Conservation (phyloP, 768 basidiomycete genomes). For the Mrakia hoshinonis region DNA sequence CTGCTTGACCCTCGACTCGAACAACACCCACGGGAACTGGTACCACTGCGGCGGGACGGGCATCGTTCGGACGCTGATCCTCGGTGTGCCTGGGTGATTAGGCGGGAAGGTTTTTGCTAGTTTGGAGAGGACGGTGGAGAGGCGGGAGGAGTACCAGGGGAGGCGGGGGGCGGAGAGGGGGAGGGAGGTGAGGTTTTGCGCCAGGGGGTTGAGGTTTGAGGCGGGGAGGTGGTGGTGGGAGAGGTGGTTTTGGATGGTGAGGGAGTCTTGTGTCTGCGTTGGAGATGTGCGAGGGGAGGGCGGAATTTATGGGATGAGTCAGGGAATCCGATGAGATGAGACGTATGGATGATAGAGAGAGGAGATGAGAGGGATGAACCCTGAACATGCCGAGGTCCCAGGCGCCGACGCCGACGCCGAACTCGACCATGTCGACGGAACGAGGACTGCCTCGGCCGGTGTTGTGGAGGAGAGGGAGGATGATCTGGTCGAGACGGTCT, state of each 20-base stretch:
- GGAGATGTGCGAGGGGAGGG: neutral
- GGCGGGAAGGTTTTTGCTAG: neutral
- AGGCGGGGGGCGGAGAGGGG: slow-evolving; percentile 15
- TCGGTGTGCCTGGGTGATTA: neutral
- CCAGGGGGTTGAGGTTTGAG: neutral
- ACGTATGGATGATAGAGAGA: neutral
- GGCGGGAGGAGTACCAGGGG: slow-evolving; percentile 15
- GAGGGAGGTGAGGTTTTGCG: neutral
- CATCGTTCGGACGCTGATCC: slow-evolving; percentile 23
- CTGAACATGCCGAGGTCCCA: slow-evolving; percentile 29
- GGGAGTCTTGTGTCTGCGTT: slow-evolving; percentile 28
- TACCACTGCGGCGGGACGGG: slow-evolving; percentile 24
- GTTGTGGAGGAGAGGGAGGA: slow-evolving; percentile 16
- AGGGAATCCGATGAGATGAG: too few species aligned
- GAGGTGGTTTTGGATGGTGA: slow-evolving; percentile 3
- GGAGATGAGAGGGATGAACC: neutral
- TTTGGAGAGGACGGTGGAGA: neutral
- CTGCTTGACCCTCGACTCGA: slow-evolving; percentile 15
- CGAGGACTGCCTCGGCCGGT: neutral
- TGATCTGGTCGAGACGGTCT: slow-evolving; percentile 17
- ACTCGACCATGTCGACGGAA: slow-evolving; percentile 26
- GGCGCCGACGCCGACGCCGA: slow-evolving; percentile 23
- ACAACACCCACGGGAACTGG: slow-evolving; percentile 23
- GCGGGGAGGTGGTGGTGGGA: neutral
- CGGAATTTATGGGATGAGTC: neutral